Evolutionary conservation across 2,329 filamentous ascomycete genomes (phyloP).

Genomic region (Blumeria hordei): DNA sequence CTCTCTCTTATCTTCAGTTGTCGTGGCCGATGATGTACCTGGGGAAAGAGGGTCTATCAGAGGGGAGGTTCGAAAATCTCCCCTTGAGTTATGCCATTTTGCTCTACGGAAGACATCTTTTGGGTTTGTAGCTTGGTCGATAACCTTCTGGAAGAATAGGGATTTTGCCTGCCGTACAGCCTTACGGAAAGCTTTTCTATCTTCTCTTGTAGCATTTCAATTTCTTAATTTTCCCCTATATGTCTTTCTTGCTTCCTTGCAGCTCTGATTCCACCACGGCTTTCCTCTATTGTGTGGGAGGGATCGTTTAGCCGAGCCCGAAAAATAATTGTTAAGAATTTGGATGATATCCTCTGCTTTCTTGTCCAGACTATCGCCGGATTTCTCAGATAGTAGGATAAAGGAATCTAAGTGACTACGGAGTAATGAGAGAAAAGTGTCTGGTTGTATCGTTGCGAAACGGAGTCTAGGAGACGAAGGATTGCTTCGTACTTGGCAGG

Average conservation of each 20-base stretch:
- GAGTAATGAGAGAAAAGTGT: no score
- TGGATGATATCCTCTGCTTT: no score
- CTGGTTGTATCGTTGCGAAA: no score
- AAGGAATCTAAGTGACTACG: no score
- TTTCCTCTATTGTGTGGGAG: no score
- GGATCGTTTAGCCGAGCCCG: no score
- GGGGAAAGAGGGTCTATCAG: neutral
- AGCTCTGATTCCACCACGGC: neutral
- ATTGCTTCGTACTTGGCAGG: no score
- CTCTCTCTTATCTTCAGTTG: neutral
- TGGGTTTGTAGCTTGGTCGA: neutral
- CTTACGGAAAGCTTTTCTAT: neutral
- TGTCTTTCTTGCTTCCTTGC: neutral
- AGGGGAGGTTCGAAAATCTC: neutral
- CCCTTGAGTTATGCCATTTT: neutral
- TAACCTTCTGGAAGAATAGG: neutral
- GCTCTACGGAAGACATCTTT: neutral
- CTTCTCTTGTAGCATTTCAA: neutral
- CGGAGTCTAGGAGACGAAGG: no score
- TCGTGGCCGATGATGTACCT: neutral
- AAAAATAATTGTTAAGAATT: no score
- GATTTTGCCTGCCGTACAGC: neutral
- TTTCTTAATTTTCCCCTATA: neutral
- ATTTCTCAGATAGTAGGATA: no score
- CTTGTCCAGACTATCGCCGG: no score